These are phyloP conservation scores for Solanum hybrid DNA, from an alignment of 305 asterid genomes.

Conservation along the genomic window DNA sequence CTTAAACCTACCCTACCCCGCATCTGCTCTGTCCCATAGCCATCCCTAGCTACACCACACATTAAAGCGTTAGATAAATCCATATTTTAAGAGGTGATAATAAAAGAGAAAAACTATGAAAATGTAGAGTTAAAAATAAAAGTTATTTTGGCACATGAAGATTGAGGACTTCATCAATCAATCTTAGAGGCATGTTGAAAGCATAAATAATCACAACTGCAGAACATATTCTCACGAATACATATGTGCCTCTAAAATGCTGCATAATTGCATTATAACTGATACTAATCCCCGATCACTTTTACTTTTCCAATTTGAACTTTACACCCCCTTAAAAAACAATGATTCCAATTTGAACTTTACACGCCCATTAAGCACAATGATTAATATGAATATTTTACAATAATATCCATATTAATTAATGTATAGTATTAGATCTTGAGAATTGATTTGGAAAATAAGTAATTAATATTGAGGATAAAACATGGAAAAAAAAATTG, in stretches of 20 bases:
- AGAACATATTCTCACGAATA: not conserved
- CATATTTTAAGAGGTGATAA: not conserved
- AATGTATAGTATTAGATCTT: not conserved
- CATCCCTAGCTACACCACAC: not conserved
- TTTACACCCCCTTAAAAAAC: not conserved
- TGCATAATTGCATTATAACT: not conserved
- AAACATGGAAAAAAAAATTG: not conserved
- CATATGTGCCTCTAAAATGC: not conserved
- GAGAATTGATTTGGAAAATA: not conserved
- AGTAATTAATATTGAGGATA: not conserved
- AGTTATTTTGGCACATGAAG: not conserved
- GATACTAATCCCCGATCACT: not conserved
- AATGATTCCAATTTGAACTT: not conserved
- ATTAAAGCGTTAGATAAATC: not conserved
- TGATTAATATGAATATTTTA: too few species aligned
- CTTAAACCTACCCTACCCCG: too few species aligned
- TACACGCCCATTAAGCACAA: not conserved
- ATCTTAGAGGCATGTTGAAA: not conserved
- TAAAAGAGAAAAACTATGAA: not conserved
- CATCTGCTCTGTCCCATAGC: too few species aligned
- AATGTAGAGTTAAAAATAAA: not conserved
- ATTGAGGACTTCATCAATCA: not conserved
- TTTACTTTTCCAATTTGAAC: not conserved
- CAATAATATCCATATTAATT: not conserved
- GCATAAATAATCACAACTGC: not conserved